Conservation (phyloP, 805 yeast species). For the Vanderwaltozyma polyspora region DNA sequence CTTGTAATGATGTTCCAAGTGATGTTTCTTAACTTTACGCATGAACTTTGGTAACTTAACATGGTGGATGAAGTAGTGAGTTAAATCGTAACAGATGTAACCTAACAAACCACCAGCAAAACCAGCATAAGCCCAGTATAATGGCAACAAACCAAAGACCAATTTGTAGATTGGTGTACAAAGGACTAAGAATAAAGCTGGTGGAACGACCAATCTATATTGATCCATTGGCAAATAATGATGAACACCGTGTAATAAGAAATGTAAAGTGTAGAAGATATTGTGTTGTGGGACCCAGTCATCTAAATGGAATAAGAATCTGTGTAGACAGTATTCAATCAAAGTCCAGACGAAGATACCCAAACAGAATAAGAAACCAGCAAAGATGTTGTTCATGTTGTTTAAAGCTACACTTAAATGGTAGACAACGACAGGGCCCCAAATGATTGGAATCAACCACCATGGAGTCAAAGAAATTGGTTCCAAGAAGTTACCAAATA, state of each 20-base stretch:
- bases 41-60: slow-evolving; percentile 64
- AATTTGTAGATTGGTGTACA: slow-evolving; percentile 72
- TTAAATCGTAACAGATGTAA: slow-evolving; percentile 79
- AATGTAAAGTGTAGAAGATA: slow-evolving; percentile 68
- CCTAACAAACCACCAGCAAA: slow-evolving; percentile 96
- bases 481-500: slow-evolving; percentile 90
- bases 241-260: slow-evolving; percentile 89
- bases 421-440: slow-evolving; percentile 74
- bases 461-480: slow-evolving; percentile 87
- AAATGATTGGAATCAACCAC: slow-evolving; percentile 80
- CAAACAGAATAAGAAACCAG: slow-evolving; percentile 50
- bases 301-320: slow-evolving; percentile 91
- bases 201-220: slow-evolving; percentile 91
- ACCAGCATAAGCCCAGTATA: slow-evolving; percentile 76
- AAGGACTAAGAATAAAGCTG: slow-evolving; percentile 62
- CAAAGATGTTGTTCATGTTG: slow-evolving; percentile 33
- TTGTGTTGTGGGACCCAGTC: slow-evolving; percentile 72
- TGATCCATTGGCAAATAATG: slow-evolving; percentile 97
- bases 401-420: slow-evolving; percentile 49
- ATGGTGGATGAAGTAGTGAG: slow-evolving; percentile 94
- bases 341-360: slow-evolving; percentile 94
- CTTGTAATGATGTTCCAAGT: slow-evolving; percentile 95
- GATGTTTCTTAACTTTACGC: slow-evolving; percentile 77
- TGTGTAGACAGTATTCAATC: slow-evolving; percentile 76
- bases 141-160: slow-evolving; percentile 70